A percentile compares a stretch with the other conserved stretches of the same genome.
Conservation (phyloP, 2,329 filamentous ascomycete species). For the Cladosporium austrohemisphaericum region DNA sequence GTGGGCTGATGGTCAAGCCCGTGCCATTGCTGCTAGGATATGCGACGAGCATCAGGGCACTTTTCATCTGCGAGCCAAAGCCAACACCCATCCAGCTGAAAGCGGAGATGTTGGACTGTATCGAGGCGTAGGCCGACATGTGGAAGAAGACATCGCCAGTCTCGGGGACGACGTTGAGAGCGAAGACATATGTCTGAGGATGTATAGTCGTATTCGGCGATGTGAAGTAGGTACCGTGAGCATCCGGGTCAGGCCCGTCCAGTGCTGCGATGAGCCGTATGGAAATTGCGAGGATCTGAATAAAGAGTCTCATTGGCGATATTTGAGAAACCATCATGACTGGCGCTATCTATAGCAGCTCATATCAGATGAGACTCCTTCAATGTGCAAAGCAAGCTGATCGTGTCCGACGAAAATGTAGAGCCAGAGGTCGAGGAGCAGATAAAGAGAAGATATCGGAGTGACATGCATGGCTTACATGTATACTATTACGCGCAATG, state of each 20-base stretch:
- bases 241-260: background rate
- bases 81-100: conserved; percentile 44
- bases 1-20: conserved; percentile 38
- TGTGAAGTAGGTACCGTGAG: conserved; percentile 5
- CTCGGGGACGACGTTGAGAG: conserved; percentile 19
- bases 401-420: too few species aligned
- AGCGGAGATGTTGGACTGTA: conserved; percentile 1
- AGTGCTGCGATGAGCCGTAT: background rate
- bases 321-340: background rate
- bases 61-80: conserved; percentile 40
- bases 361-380: background rate
- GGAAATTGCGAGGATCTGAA: too few species aligned
- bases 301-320: background rate
- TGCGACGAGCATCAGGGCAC: conserved; percentile 42
- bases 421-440: too few species aligned
- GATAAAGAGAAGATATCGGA: too few species aligned
- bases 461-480: too few species aligned
- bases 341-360: background rate
- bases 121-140: conserved; percentile 28
- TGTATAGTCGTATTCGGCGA: background rate
- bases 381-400: background rate
- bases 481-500: background rate
- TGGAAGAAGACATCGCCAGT: conserved; percentile 25
- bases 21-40: conserved; percentile 33
- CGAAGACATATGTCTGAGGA: conserved; percentile 18